Conservation (phyloP, 768 basidiomycete genomes). For the Leccinum arenicola region DNA sequence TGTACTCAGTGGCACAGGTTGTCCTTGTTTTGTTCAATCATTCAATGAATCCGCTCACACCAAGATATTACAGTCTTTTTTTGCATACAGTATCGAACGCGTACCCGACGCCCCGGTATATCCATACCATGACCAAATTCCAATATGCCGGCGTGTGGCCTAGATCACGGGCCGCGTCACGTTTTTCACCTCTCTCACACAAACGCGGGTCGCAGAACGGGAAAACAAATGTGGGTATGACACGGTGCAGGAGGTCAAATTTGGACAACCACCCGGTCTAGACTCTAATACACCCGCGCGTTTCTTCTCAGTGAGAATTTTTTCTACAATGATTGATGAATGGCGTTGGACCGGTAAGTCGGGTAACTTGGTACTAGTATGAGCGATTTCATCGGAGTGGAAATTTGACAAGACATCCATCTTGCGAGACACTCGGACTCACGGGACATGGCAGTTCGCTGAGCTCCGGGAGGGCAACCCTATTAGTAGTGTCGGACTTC, state of each 20-base stretch:
- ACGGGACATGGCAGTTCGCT: neutral
- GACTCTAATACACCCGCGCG: neutral
- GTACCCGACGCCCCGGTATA: too few relatives aligned
- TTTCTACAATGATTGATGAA: neutral
- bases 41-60: neutral
- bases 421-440: neutral
- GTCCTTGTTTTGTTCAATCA: neutral
- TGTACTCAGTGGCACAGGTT: neutral
- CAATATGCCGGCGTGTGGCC: neutral
- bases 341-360: neutral
- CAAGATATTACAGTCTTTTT: neutral
- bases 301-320: neutral
- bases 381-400: neutral
- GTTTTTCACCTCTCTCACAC: neutral
- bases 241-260: neutral
- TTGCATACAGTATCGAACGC: neutral
- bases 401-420: neutral
- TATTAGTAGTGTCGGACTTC: neutral
- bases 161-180: neutral
- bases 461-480: neutral
- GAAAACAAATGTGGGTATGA: neutral
- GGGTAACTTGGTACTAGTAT: neutral
- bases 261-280: neutral
- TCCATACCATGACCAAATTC: too few relatives aligned
- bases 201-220: neutral